Evolutionary conservation across 1,139 yeast genomes (phyloP).

Genomic region (Yamadazyma trypodendri): DNA sequence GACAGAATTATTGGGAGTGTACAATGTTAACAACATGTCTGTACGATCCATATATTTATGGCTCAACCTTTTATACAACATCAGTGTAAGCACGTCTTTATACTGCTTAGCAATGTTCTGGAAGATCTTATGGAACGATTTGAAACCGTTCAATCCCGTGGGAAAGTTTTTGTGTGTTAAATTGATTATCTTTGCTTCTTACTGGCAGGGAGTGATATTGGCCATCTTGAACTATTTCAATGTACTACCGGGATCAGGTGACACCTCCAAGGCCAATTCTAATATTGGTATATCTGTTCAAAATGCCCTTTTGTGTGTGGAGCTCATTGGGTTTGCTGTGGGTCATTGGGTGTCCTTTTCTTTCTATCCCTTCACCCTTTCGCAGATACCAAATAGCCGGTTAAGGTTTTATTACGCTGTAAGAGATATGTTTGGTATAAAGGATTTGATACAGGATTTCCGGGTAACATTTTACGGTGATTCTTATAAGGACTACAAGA

Average conservation of each 20-base stretch:
- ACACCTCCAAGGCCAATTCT: conserved; percentile 24
- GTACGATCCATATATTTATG: conserved; percentile 56
- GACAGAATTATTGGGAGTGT: conserved; percentile 50
- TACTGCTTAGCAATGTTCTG: conserved; percentile 89
- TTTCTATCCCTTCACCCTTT: conserved; percentile 65
- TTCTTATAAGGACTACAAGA: conserved; percentile 70
- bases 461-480: conserved; percentile 70
- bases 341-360: conserved; percentile 89
- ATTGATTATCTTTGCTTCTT: conserved; percentile 89
- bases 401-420: conserved; percentile 60
- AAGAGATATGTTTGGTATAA: conserved; percentile 72
- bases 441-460: conserved; percentile 78
- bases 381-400: conserved; percentile 66
- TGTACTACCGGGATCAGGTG: conserved; percentile 37
- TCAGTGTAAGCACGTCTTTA: conserved; percentile 76
- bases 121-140: conserved; percentile 78
- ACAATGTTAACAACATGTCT: conserved; percentile 52
- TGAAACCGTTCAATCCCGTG: conserved; percentile 80
- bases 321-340: conserved; percentile 79
- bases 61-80: conserved; percentile 70
- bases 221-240: conserved; percentile 60
- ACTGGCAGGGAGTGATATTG: conserved; percentile 88
- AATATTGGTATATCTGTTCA: conserved; percentile 63
- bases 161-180: conserved; percentile 93
- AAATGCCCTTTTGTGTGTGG: conserved; percentile 78